A percentile compares a stretch with the other conserved stretches of the same genome.
Evolutionary conservation across 83 land plant species (phyloP).

Genomic region (Picea engelmannii): DNA sequence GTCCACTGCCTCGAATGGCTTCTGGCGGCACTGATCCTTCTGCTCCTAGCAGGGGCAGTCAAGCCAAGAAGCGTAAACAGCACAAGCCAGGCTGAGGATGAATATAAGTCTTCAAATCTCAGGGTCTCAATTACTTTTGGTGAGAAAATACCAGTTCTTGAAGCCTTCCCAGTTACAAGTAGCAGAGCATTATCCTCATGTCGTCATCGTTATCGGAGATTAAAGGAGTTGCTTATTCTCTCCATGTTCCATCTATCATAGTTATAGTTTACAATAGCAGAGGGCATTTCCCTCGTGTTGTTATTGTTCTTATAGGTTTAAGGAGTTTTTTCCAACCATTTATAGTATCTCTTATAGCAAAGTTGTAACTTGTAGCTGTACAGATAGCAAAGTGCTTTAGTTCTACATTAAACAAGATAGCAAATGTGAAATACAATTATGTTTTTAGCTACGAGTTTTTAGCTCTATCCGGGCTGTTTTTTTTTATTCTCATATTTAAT

Average conservation of each 20-base stretch:
- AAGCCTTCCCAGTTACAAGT: slow-evolving; percentile 5
- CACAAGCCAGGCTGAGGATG: background rate
- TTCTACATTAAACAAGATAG: no score
- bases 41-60: slow-evolving; percentile 2
- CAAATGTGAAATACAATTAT: no score
- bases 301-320: background rate
- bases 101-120: background rate
- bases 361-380: no score
- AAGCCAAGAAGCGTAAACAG: background rate
- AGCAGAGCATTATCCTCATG: slow-evolving; percentile 7
- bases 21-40: slow-evolving; percentile 8
- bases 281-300: background rate
- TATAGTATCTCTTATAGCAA: no score
- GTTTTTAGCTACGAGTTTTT: no score
- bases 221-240: background rate
- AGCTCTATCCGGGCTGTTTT: no score
- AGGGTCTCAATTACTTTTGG: background rate
- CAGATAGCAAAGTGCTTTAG: no score
- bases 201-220: slow-evolving; percentile 1
- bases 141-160: background rate
- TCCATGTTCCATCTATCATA: no score
- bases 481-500: no score
- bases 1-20: slow-evolving; percentile 15
- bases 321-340: background rate
- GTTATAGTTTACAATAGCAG: no score